Evolutionary conservation across 306 rosid genomes (phyloP).

Genomic region (Gynostemma pentaphyllum): DNA sequence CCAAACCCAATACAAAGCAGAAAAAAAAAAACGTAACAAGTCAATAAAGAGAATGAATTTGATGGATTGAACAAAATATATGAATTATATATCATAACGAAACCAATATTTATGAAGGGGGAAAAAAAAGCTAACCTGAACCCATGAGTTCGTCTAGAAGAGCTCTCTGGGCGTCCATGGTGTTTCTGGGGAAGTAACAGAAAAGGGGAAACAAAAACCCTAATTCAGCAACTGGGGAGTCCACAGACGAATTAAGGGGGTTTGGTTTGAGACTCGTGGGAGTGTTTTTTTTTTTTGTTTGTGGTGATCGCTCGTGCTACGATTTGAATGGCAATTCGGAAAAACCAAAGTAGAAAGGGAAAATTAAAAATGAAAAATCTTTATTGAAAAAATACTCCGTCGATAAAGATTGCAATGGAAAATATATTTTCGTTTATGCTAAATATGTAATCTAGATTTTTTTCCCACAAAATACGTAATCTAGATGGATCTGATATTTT

Average conservation of each 20-base stretch:
- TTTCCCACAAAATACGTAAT: too few relatives aligned
- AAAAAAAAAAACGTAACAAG: not conserved
- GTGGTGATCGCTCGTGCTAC: not conserved
- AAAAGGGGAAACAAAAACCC: not conserved
- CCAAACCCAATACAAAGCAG: conserved; percentile 6
- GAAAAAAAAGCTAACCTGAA: conserved; percentile 32
- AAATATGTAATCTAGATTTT: too few relatives aligned
- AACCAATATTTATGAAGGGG: not conserved
- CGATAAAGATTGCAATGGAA: too few relatives aligned
- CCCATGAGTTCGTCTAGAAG: conserved; percentile 98
- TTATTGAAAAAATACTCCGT: too few relatives aligned
- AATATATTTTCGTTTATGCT: too few relatives aligned
- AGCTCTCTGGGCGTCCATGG: conserved; percentile 99
- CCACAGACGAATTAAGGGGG: not conserved
- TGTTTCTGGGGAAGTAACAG: not conserved
- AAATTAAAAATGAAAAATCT: not conserved
- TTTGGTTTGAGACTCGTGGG: not conserved
- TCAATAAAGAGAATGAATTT: not conserved
- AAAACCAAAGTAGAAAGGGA: not conserved
- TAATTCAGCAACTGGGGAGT: not conserved
- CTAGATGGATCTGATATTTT: too few relatives aligned
- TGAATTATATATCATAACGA: not conserved
- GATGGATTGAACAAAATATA: not conserved
- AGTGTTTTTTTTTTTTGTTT: not conserved
- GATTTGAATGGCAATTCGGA: not conserved